A percentile compares a stretch with the other conserved stretches of the same genome.
These are phyloP conservation scores for Didymella keratinophila DNA, from an alignment of 2,329 filamentous ascomycete species.

Conservation along the genomic window DNA sequence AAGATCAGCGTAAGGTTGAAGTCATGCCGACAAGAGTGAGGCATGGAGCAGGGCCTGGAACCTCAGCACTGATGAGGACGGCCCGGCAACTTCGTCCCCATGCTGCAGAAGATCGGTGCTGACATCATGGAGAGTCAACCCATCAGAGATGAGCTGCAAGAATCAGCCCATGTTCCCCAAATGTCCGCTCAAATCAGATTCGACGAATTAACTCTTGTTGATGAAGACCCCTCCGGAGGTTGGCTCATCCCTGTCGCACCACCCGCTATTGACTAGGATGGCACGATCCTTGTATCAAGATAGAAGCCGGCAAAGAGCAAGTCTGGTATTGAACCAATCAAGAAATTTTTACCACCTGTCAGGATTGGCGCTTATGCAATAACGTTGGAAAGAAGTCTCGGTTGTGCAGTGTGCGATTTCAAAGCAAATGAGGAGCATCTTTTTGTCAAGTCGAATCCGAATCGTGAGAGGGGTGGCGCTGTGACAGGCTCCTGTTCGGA, in stretches of 20 bases:
- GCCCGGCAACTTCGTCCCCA: constrained; percentile 9
- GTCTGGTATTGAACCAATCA: constrained; percentile 37
- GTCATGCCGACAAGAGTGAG: constrained; percentile 22
- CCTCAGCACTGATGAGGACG: constrained; percentile 8
- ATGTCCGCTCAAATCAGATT: constrained; percentile 43
- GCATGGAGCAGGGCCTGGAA: constrained; percentile 28
- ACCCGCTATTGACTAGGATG: constrained; percentile 38
- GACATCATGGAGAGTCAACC: constrained; percentile 40
- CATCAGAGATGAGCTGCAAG: constrained; percentile 39
- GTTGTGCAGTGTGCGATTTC: constrained; percentile 45
- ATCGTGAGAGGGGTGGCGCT: constrained; percentile 35
- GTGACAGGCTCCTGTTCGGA: constrained; percentile 32
- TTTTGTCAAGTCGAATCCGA: constrained; percentile 14
- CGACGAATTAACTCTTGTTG: constrained; percentile 18
- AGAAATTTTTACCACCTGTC: constrained; percentile 27
- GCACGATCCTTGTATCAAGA: constrained; percentile 40
- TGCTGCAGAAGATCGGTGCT: constrained; percentile 34
- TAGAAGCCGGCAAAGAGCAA: constrained; percentile 43
- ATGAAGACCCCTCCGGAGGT: constrained; percentile 32
- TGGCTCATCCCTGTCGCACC: constrained; percentile 39
- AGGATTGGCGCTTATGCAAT: constrained; percentile 51
- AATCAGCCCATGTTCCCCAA: constrained; percentile 49
- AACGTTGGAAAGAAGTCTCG: constrained; percentile 47
- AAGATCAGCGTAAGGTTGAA: constrained; percentile 10
- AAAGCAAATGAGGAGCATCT: constrained; percentile 34